Percentiles rank a stretch among this genome's conserved stretches.
Evolutionary conservation across 2,329 filamentous ascomycete species (phyloP).

Genomic region (Cladosporium sp.): DNA sequence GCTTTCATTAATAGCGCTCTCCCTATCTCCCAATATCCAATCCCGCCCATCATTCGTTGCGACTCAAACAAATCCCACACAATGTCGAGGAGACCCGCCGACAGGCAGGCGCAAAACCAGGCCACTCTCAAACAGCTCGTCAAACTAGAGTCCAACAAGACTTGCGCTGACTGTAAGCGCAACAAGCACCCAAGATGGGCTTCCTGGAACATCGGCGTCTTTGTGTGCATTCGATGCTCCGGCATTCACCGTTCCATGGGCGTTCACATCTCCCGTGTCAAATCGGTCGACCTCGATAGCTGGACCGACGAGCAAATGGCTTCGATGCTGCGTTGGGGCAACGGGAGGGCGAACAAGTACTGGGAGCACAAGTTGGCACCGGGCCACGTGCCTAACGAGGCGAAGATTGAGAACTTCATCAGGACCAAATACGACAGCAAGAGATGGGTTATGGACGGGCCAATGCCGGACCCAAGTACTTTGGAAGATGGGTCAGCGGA

Average conservation of each 20-base stretch:
- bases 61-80: background rate
- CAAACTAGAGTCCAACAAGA: slow-evolving; percentile 93
- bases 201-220: slow-evolving; percentile 96
- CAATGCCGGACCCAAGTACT: slow-evolving; percentile 86
- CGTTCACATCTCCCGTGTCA: slow-evolving; percentile 96
- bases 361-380: slow-evolving; percentile 94
- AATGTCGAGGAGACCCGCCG: slow-evolving; percentile 79
- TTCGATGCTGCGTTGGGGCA: slow-evolving; percentile 93
- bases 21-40: background rate
- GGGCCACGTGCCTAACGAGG: slow-evolving; percentile 89
- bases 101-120: slow-evolving; percentile 89
- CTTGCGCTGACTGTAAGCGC: slow-evolving; percentile 96
- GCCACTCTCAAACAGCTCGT: slow-evolving; percentile 90
- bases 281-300: slow-evolving; percentile 94
- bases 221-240: slow-evolving; percentile 93
- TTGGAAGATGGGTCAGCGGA: slow-evolving; percentile 71
- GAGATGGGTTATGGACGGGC: slow-evolving; percentile 98
- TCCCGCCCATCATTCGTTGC: background rate
- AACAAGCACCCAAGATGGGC: slow-evolving; percentile 99
- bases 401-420: slow-evolving; percentile 99
- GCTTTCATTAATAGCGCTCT: slow-evolving; percentile 1
- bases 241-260: slow-evolving; percentile 99
- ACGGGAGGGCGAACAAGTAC: slow-evolving; percentile 94
- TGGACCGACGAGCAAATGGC: slow-evolving; percentile 99
- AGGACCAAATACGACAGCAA: slow-evolving; percentile 98